These are phyloP conservation scores for Trebouxiophyceae sp. DNA, from an alignment of 163 green algal species.

Conservation along the genomic window DNA sequence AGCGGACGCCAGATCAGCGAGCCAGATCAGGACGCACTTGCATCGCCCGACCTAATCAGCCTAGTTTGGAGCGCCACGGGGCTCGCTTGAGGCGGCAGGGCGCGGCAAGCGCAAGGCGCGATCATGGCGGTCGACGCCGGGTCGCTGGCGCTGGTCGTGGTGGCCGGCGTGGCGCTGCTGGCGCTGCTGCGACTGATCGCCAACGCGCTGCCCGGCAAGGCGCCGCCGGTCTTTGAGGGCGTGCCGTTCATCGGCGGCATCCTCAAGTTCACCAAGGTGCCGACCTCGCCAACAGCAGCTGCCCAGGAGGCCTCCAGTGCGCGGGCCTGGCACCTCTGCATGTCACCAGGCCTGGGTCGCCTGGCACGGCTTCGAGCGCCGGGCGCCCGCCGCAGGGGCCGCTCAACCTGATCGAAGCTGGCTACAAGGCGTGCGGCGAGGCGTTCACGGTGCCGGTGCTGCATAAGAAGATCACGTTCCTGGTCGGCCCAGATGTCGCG, in stretches of 20 bases:
- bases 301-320: neutral
- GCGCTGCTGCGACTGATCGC: slow-evolving; percentile 22
- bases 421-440: slow-evolving; percentile 79
- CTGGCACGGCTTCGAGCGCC: neutral
- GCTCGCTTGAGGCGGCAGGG: too few relatives aligned
- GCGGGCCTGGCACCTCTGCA: neutral
- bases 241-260: slow-evolving; percentile 89
- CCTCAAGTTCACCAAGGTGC: slow-evolving; percentile 84
- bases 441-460: slow-evolving; percentile 96
- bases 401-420: slow-evolving; percentile 68
- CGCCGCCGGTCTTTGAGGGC: slow-evolving; percentile 77
- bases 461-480: slow-evolving; percentile 95
- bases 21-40: too few relatives aligned
- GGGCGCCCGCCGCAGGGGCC: too few relatives aligned
- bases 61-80: too few relatives aligned
- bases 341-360: neutral
- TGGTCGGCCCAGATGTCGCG: slow-evolving; percentile 83
- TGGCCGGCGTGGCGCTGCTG: neutral
- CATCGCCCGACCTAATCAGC: too few relatives aligned
- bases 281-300: too few relatives aligned
- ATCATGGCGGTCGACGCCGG: slow-evolving; percentile 10
- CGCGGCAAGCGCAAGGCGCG: too few relatives aligned
- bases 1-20: too few relatives aligned
- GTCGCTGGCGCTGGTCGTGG: slow-evolving; percentile 9
- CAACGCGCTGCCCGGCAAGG: slow-evolving; percentile 28